Conservation (phyloP, 78 protist species). For the Emiliania huxleyi region DNA sequence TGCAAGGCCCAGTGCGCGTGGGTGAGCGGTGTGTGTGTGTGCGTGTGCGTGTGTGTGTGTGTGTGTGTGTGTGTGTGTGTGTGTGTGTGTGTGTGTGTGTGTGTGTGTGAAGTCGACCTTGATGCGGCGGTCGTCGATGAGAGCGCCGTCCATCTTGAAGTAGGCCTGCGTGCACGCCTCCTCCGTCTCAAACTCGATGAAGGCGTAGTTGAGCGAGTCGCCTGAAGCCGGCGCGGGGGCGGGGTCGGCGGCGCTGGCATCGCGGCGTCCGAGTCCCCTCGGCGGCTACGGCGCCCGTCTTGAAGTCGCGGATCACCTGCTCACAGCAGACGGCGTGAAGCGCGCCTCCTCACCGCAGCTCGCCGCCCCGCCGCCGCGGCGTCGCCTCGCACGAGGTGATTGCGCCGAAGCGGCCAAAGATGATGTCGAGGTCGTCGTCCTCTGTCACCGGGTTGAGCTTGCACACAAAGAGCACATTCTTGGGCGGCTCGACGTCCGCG, state of each 20-base stretch:
- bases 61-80: no score
- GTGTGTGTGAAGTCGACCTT: slow-evolving; percentile 94
- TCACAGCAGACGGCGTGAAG: slow-evolving; percentile 27
- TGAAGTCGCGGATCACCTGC: slow-evolving; percentile 83
- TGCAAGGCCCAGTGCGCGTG: no score
- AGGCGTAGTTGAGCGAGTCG: slow-evolving; percentile 88
- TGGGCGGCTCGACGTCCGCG: slow-evolving; percentile 94
- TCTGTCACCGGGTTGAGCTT: slow-evolving; percentile 90
- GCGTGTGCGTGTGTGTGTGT: no score
- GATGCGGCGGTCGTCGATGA: slow-evolving; percentile 97
- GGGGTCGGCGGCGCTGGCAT: no score
- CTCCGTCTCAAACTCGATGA: slow-evolving; percentile 86
- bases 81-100: slow-evolving; percentile 1
- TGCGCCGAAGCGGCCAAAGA: slow-evolving; percentile 90
- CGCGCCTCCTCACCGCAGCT: neutral
- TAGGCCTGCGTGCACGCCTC: slow-evolving; percentile 73
- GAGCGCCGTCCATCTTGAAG: slow-evolving; percentile 91
- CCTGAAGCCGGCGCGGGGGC: no score
- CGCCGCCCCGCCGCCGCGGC: no score
- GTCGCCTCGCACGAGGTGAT: slow-evolving; percentile 40
- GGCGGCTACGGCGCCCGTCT: no score
- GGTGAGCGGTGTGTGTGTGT: no score
- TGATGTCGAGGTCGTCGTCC: slow-evolving; percentile 87
- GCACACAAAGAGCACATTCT: slow-evolving; percentile 95
- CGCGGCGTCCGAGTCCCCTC: no score